Base-by-base conservation (phyloP, 768 basidiomycete species). In the Trichaptum fuscoviolaceum region DNA sequence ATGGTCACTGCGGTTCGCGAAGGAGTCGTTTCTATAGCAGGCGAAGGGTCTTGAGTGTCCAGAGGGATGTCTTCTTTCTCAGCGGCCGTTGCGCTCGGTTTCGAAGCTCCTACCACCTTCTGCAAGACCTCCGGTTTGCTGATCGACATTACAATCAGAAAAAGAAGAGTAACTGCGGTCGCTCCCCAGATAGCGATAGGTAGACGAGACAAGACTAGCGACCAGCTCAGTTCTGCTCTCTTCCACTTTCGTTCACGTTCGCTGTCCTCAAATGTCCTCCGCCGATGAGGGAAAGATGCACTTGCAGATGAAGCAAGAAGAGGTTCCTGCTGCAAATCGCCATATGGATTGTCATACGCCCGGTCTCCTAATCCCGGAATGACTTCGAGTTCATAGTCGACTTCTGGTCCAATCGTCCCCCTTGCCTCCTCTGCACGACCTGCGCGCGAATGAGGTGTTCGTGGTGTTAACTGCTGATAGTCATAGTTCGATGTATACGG, bases 391-490 rank as follows among this genome's bases (percentile, higher is more conserved):
- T 34, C 75, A 24, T 80, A 78, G 57, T 78, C 76, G 24, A 71
- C 68, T 66, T 70, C 76, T 17, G 84, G 77, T 66, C 86, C 85
- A n/a, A 78, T 71, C 60, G 82, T 82, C 9, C 80, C 79, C 72
- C 82, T 80, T 9, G 79, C 83, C 71, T 85, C 84, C 71, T 87
- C 85, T 62, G 82, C 81, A 71, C 81, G 80, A 62, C 85, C 87
- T 57, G 85, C 80, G 68, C 84, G 84, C 36, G 85, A 85, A 74
- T 84, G 87, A 63, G 87, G 87, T 30, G 87, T 88, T 65, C 87
- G 79, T 1, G 87, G 87, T 20, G 86, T 87, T 36, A 79, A 70
- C 5, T 66, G 58, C 64, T 71, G 72, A 62, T 30, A 84, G 26
- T 72, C 67, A 65, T 79, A 73, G 62, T 81, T 77, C 59, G 76